Conservation (phyloP, 2,329 filamentous ascomycete species). For the Stylonectria norvegica region DNA sequence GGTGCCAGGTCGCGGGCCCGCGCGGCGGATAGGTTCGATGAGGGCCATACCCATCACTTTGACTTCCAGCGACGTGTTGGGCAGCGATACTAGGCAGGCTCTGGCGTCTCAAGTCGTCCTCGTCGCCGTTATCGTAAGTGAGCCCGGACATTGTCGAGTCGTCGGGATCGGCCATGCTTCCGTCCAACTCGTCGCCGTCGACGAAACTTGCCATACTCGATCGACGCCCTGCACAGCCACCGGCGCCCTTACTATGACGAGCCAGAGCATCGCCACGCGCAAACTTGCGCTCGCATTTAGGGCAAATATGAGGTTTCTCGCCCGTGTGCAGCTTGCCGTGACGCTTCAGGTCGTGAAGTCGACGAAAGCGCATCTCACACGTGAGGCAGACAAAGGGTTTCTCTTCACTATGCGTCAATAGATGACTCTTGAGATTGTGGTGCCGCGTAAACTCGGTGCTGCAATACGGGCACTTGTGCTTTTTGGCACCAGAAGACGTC, state of each 20-base stretch:
- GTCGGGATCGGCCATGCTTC: slow-evolving; percentile 48
- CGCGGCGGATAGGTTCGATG: slow-evolving; percentile 80
- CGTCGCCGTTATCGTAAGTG: slow-evolving; percentile 55
- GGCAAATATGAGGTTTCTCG: slow-evolving; percentile 90
- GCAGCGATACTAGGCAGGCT: slow-evolving; percentile 74
- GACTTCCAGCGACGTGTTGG: slow-evolving; percentile 59
- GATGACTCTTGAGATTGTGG: slow-evolving; percentile 95
- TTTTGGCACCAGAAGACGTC: slow-evolving; percentile 66
- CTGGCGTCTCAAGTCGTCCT: slow-evolving; percentile 60
- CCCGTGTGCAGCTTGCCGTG: slow-evolving; percentile 96
- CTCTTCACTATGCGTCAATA: slow-evolving; percentile 96
- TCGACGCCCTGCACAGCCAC: slow-evolving; percentile 87
- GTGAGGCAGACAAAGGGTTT: slow-evolving; percentile 93
- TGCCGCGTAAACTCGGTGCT: slow-evolving; percentile 95
- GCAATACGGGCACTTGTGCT: slow-evolving; percentile 96
- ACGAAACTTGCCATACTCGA: slow-evolving; percentile 82
- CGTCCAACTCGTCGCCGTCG: slow-evolving; percentile 69
- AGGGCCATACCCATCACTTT: slow-evolving; percentile 48
- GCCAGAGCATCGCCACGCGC: slow-evolving; percentile 92
- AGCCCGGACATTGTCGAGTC: slow-evolving; percentile 57
- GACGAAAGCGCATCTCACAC: slow-evolving; percentile 89
- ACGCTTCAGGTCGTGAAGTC: slow-evolving; percentile 90
- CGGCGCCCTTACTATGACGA: slow-evolving; percentile 90
- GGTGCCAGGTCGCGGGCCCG: slow-evolving; percentile 50
- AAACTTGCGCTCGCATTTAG: slow-evolving; percentile 91